Conservation (phyloP, 2,329 filamentous ascomycete species). For the Bipolaris sorokiniana region DNA sequence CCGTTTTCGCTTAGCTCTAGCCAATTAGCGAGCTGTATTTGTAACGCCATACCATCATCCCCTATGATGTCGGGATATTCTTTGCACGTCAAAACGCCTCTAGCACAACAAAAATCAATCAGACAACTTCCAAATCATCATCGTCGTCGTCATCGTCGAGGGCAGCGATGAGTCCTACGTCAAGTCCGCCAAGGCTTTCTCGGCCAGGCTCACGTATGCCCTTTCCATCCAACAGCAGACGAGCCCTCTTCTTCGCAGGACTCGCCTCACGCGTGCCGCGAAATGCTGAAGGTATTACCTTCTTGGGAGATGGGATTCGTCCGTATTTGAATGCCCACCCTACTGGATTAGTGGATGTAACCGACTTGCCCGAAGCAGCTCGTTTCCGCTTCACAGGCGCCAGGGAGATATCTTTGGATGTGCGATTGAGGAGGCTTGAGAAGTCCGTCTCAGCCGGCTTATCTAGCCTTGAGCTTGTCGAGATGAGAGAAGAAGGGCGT, state of each 20-base stretch:
- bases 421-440: slow-evolving; percentile 54
- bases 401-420: slow-evolving; percentile 51
- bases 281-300: slow-evolving; percentile 31
- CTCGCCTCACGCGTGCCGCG: slow-evolving; percentile 43
- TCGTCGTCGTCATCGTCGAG: slow-evolving; percentile 55
- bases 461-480: slow-evolving; percentile 22
- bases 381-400: slow-evolving; percentile 54
- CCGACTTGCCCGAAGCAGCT: slow-evolving; percentile 39
- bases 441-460: slow-evolving; percentile 36
- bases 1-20: slow-evolving; percentile 38
- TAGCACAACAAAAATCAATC: slow-evolving; percentile 1
- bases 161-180: slow-evolving; percentile 45
- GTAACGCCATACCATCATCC: slow-evolving; percentile 26
- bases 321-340: slow-evolving; percentile 57
- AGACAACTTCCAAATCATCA: slow-evolving; percentile 56
- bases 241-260: slow-evolving; percentile 56
- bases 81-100: slow-evolving; percentile 10
- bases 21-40: slow-evolving; percentile 36
- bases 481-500: slow-evolving; percentile 24
- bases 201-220: slow-evolving; percentile 58
- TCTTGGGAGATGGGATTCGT: slow-evolving; percentile 45
- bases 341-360: slow-evolving; percentile 45
- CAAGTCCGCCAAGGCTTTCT: slow-evolving; percentile 51
- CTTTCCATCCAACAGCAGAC: slow-evolving; percentile 55
- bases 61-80: slow-evolving; percentile 5